phyloP scores from a whole-genome alignment of 2,329 filamentous ascomycete genomes.

The Lomentospora prolificans region DNA sequence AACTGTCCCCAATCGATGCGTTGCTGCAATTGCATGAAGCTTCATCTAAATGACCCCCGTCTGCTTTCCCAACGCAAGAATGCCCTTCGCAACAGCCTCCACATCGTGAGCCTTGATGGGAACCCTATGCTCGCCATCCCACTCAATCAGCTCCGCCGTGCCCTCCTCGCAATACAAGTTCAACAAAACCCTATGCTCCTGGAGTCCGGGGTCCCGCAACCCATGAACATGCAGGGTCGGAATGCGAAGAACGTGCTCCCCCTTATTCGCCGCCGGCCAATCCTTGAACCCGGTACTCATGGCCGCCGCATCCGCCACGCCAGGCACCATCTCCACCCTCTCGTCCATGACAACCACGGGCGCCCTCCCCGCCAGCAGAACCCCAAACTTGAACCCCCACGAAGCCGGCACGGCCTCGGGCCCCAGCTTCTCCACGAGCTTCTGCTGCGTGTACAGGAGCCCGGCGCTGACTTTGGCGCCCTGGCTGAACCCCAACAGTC shows the following conservation, averaged over 20 bases:
- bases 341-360: conserved; percentile 46
- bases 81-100: conserved; percentile 39
- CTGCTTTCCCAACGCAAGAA: conserved; percentile 36
- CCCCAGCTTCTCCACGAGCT: conserved; percentile 28
- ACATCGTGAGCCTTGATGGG: conserved; percentile 61
- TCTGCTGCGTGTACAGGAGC: conserved; percentile 53
- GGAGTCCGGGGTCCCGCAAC: conserved; percentile 46
- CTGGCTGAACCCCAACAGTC: conserved; percentile 56
- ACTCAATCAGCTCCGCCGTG: conserved; percentile 48
- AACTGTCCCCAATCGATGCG: neutral
- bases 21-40: no score
- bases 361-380: conserved; percentile 51
- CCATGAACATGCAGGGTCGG: conserved; percentile 64
- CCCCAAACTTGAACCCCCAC: conserved; percentile 46
- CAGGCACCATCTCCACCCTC: conserved; percentile 15
- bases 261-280: conserved; percentile 26
- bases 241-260: conserved; percentile 37
- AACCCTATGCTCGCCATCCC: conserved; percentile 63
- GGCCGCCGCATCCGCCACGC: conserved; percentile 19
- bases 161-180: conserved; percentile 49
- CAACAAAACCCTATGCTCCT: conserved; percentile 45
- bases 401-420: conserved; percentile 11
- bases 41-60: neutral
- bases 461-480: conserved; percentile 53
- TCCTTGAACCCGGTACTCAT: conserved; percentile 28